phyloP scores from a whole-genome alignment of 2,329 filamentous ascomycete genomes.

The Xylaria sp. region DNA sequence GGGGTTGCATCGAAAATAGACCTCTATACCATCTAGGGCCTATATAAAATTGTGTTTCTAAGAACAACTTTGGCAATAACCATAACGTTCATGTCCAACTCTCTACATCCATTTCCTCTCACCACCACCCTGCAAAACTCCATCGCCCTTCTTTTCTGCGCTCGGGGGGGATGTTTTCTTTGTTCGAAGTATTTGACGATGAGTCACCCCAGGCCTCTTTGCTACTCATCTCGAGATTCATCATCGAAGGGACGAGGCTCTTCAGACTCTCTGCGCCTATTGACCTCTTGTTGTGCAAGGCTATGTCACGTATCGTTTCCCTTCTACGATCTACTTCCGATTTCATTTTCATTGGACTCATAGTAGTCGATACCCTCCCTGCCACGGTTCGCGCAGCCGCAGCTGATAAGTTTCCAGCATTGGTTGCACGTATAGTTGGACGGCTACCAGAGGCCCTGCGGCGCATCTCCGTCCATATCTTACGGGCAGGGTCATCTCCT shows the following conservation, averaged over 20 bases:
- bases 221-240: slow-evolving; percentile 34
- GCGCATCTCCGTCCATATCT: slow-evolving; percentile 48
- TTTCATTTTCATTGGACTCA: slow-evolving; percentile 22
- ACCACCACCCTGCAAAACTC: slow-evolving; percentile 46
- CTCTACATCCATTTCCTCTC: slow-evolving; percentile 5
- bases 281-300: slow-evolving; percentile 45
- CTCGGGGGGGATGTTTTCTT: slow-evolving; percentile 33
- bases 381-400: slow-evolving; percentile 2
- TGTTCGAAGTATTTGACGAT: slow-evolving; percentile 22
- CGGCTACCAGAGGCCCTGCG: slow-evolving; percentile 38
- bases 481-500: slow-evolving; percentile 42
- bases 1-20: neutral
- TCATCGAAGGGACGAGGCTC: slow-evolving; percentile 46
- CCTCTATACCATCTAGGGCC: slow-evolving; percentile 7
- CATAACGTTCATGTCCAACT: neutral
- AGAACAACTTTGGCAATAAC: neutral
- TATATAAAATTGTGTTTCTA: slow-evolving; percentile 20
- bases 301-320: slow-evolving; percentile 42
- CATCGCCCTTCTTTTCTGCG: slow-evolving; percentile 42
- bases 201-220: slow-evolving; percentile 31
- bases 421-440: slow-evolving; percentile 35
- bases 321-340: slow-evolving; percentile 39
- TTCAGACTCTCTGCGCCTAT: slow-evolving; percentile 47
- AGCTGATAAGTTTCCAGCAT: slow-evolving; percentile 29
- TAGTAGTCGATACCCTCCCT: neutral